These are phyloP conservation scores for Saccharomyces hybrid DNA, from an alignment of 1,139 yeast species.

Conservation along the genomic window DNA sequence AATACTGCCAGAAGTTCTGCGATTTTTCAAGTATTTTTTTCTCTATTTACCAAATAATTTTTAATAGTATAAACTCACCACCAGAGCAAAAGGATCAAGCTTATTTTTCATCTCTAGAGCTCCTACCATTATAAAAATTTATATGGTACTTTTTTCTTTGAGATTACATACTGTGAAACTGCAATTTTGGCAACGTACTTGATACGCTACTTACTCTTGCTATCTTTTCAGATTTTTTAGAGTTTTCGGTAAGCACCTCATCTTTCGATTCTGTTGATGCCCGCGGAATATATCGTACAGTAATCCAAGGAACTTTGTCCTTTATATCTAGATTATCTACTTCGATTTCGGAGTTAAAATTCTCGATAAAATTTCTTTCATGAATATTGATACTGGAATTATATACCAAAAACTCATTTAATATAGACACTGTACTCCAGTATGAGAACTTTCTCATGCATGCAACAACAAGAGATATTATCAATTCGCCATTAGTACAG, in stretches of 20 bases:
- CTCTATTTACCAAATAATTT: neutral
- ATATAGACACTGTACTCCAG: slow-evolving; percentile 86
- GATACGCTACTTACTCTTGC: slow-evolving; percentile 16
- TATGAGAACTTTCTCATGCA: slow-evolving; percentile 75
- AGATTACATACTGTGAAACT: slow-evolving; percentile 20
- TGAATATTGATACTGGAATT: slow-evolving; percentile 75
- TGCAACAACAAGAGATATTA: slow-evolving; percentile 75
- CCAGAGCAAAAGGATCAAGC: neutral
- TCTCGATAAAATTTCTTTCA: slow-evolving; percentile 78
- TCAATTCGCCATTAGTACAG: slow-evolving; percentile 85
- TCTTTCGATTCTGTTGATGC: slow-evolving; percentile 3
- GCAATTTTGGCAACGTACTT: slow-evolving; percentile 20
- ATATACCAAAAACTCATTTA: slow-evolving; percentile 75
- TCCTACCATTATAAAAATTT: neutral
- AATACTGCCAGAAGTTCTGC: neutral
- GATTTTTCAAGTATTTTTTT: neutral
- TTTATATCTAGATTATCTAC: slow-evolving; percentile 30
- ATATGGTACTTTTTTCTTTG: neutral
- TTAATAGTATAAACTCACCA: neutral
- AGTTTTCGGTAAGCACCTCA: slow-evolving; percentile 2
- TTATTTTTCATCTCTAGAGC: neutral
- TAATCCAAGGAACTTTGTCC: slow-evolving; percentile 30
- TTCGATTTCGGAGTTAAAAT: slow-evolving; percentile 58
- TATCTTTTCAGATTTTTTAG: slow-evolving; percentile 6
- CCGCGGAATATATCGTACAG: slow-evolving; percentile 13